These are phyloP conservation scores for Pulveroboletus sp. DNA, from an alignment of 768 basidiomycete species.

Conservation along the genomic window DNA sequence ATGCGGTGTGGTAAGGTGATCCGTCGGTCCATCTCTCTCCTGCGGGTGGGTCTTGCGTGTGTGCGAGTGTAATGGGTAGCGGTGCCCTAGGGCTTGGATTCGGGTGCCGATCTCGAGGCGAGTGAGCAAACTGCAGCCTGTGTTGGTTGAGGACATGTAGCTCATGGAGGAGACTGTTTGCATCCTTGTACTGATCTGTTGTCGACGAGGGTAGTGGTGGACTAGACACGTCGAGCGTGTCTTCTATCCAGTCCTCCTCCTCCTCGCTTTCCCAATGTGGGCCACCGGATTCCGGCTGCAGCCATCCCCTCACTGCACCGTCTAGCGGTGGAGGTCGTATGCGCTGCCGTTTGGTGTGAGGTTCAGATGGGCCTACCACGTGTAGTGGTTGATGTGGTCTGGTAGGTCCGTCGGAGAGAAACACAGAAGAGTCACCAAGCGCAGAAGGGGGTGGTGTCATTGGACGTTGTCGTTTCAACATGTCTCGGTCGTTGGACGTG, in stretches of 20 bases:
- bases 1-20: constrained; percentile 3
- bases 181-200: constrained; percentile 46
- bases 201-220: constrained; percentile 2
- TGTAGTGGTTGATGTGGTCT: constrained; percentile 13
- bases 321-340: constrained; percentile 49
- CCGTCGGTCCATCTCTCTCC: constrained; percentile 5
- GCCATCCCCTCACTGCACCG: constrained; percentile 48
- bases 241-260: constrained; percentile 32
- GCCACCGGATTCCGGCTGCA: neutral
- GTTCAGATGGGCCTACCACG: constrained; percentile 9
- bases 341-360: constrained; percentile 51
- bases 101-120: constrained; percentile 8
- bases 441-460: constrained; percentile 39
- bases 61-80: neutral
- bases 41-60: neutral
- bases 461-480: constrained; percentile 54
- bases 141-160: constrained; percentile 67
- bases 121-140: constrained; percentile 41
- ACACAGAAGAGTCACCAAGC: constrained; percentile 23
- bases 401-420: constrained; percentile 10
- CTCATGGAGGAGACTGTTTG: constrained; percentile 65
- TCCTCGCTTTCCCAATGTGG: constrained; percentile 24
- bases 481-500: constrained; percentile 20
- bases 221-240: constrained; percentile 33
- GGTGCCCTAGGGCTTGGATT: neutral